A percentile compares a stretch with the other conserved stretches of the same genome.
These are phyloP conservation scores for Glarea lozoyensis DNA, from an alignment of 495 filamentous ascomycete genomes.

Conservation along the genomic window DNA sequence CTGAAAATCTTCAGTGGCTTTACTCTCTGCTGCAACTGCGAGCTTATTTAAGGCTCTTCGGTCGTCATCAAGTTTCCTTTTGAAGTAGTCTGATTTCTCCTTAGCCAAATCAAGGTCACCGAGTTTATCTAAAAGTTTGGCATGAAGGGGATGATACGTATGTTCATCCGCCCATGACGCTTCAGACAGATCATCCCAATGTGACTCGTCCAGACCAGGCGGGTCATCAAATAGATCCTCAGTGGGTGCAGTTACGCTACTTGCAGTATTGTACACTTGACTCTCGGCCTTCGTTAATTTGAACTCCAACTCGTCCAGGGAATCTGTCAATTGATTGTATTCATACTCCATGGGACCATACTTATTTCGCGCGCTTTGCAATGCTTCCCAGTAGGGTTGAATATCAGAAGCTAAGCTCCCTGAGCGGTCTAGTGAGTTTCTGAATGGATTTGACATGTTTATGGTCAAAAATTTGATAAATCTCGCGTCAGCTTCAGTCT, in stretches of 20 bases:
- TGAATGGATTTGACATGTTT: neutral
- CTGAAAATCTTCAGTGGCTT: neutral
- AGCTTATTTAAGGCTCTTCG: conserved; percentile 4
- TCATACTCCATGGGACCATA: conserved; percentile 13
- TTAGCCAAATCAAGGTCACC: conserved; percentile 12
- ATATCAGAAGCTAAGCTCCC: too few species aligned
- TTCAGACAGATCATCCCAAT: neutral
- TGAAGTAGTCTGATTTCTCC: too few species aligned
- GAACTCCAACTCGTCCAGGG: conserved; percentile 6
- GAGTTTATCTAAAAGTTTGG: conserved; percentile 5
- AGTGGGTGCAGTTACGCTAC: too few species aligned
- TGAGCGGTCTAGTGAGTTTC: too few species aligned
- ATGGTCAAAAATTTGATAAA: conserved; percentile 11
- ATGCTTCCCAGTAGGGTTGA: conserved; percentile 3
- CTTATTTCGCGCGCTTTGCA: conserved; percentile 9
- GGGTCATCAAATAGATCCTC: neutral
- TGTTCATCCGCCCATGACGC: neutral
- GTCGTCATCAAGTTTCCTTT: too few species aligned
- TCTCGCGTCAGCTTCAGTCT: conserved; percentile 2
- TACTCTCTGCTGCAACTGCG: neutral
- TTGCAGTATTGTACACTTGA: conserved; percentile 8
- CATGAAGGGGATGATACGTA: conserved; percentile 8
- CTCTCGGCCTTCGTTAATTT: conserved; percentile 9
- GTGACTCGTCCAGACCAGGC: neutral
- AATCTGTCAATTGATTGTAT: conserved; percentile 6